These are phyloP conservation scores for Plectranthus barbatus DNA, from an alignment of 257 asterid genomes.

Conservation along the genomic window DNA sequence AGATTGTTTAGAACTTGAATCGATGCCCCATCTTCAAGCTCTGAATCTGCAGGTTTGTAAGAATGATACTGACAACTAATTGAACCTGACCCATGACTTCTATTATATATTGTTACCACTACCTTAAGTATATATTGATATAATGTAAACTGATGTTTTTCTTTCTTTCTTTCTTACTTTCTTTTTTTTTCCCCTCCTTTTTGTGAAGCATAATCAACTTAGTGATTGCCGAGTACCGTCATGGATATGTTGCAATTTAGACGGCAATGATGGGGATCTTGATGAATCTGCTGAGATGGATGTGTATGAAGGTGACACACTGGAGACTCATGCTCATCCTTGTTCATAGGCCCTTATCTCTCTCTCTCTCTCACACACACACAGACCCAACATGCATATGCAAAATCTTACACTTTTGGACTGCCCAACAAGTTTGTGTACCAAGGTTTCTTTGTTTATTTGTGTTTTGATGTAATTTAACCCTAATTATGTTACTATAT, in stretches of 20 bases:
- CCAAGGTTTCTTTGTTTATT: neutral
- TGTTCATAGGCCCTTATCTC: constrained; percentile 21
- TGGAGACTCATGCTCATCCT: constrained; percentile 26
- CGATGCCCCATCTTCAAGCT: constrained; percentile 59
- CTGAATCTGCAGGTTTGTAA: constrained; percentile 71
- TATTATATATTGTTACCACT: neutral
- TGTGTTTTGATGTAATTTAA: neutral
- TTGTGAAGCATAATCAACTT: constrained; percentile 71
- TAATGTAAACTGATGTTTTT: too few relatives aligned
- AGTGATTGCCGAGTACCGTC: constrained; percentile 54
- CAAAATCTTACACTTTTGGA: neutral
- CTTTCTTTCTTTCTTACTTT: too few relatives aligned
- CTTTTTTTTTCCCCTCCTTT: too few relatives aligned
- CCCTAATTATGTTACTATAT: constrained; percentile 1
- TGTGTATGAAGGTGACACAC: constrained; percentile 51
- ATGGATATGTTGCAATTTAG: constrained; percentile 87
- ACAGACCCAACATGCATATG: neutral
- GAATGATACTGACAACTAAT: neutral
- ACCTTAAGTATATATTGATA: too few relatives aligned
- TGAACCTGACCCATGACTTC: neutral
- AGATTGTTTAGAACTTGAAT: constrained; percentile 57
- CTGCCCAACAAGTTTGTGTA: neutral
- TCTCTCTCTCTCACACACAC: neutral
- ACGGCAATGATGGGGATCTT: constrained; percentile 41
- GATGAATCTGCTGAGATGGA: constrained; percentile 95